Evolutionary conservation across 768 basidiomycete species (phyloP), one percentile per base, ranked within the genome.

Genomic region (Lentinula boryana): DNA sequence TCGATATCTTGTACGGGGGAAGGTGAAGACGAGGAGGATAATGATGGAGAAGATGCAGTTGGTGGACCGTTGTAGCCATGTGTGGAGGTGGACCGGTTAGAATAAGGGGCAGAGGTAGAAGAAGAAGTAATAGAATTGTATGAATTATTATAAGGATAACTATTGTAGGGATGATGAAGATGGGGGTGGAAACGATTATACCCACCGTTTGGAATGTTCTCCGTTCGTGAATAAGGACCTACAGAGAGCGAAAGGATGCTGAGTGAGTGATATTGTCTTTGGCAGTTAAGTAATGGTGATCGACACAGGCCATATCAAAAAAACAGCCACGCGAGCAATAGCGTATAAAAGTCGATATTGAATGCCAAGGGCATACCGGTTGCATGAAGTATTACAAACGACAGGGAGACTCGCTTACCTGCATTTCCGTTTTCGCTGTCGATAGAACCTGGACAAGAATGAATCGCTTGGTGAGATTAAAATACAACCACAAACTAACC

Each of bases 161-260:
- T 56, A 56, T 56, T 56, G 40, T 56, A 56, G 23, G 55, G 55
- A 18, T 56, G 55, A 56, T 40, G 55, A 43, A 40, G 55, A 43
- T 40, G 55, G 21, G 55, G 38, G 27, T 56, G 55, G 27, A 56
- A 56, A 40, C 55, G 55, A 56, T 56, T 43, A 43, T 41, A 56
- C 55, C 55, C 55, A 56, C 55, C 55, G 55, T 56, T 56, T 8
- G 53, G 38, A 32, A 8, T 54, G 53, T 38, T 54, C 43, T 56
- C 55, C 31, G 27, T 51, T 21, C 55, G 40, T 3, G 55, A 56
- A 16, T 56, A 56, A 16, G 50, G 4, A 7, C 50, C 50, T 51
- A 51, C 21, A 36, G n/a, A 13, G 38, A 27, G 23, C 35, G 18
- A 36, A 18, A 31, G 16, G 13, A 32, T 33, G 51, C n/a, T 55